Evolutionary conservation across 352 stramenopile genomes (phyloP).

Genomic region (Plasmopara viticola): DNA sequence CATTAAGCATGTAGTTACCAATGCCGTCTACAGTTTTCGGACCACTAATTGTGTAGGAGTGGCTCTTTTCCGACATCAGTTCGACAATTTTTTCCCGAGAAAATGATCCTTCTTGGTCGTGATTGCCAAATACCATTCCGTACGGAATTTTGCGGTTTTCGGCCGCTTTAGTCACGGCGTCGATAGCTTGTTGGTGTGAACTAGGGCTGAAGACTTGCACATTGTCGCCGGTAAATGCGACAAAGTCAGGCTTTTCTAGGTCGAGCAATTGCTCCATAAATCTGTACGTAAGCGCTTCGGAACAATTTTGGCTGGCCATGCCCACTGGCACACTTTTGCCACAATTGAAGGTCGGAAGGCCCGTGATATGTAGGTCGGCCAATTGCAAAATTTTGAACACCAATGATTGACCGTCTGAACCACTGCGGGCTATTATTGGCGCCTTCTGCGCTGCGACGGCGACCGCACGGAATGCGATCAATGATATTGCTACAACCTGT

Average conservation of each 20-base stretch:
- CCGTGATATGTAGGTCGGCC: conserved; percentile 48
- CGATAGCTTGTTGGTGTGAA: conserved; percentile 33
- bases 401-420: conserved; percentile 18
- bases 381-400: conserved; percentile 56
- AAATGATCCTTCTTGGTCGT: conserved; percentile 44
- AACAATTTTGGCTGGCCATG: conserved; percentile 31
- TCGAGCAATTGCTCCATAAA: conserved; percentile 53
- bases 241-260: conserved; percentile 41
- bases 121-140: conserved; percentile 54
- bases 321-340: conserved; percentile 12
- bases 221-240: conserved; percentile 55
- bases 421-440: conserved; percentile 18
- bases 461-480: not conserved
- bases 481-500: not conserved
- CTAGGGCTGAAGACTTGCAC: conserved; percentile 28
- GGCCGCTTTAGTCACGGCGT: conserved; percentile 24
- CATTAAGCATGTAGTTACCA: conserved; percentile 51
- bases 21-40: conserved; percentile 30
- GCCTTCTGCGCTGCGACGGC: conserved; percentile 9
- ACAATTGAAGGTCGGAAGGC: conserved; percentile 31
- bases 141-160: conserved; percentile 44
- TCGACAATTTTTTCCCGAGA: conserved; percentile 31
- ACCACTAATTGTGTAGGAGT: conserved; percentile 40
- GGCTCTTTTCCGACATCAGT: conserved; percentile 24
- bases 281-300: conserved; percentile 32